These are phyloP conservation scores for Paralagenidium karlingii DNA, from an alignment of 352 stramenopile species.

Conservation along the genomic window DNA sequence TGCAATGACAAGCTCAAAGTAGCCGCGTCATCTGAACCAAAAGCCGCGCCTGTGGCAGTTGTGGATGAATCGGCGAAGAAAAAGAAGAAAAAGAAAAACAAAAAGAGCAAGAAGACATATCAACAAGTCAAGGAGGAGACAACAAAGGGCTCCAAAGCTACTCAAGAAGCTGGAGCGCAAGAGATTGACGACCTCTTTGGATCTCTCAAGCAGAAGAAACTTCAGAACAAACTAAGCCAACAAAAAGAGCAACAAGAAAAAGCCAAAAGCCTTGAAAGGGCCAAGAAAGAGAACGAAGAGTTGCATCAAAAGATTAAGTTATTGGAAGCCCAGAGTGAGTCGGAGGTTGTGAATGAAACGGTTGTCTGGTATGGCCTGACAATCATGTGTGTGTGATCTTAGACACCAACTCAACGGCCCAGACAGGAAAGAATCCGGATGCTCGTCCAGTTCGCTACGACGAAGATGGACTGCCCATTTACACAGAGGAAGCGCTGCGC, in stretches of 20 bases:
- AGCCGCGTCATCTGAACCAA: not conserved
- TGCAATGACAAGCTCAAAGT: slow-evolving; percentile 1
- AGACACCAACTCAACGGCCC: not conserved
- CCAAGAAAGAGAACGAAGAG: slow-evolving; percentile 1
- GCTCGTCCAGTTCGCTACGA: slow-evolving; percentile 58
- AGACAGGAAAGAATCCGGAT: not conserved
- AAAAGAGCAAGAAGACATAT: slow-evolving; percentile 13
- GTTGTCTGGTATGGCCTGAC: not conserved
- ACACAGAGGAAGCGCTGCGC: slow-evolving; percentile 68
- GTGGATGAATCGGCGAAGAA: slow-evolving; percentile 3
- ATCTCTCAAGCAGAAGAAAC: slow-evolving; percentile 61
- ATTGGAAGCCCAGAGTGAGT: not conserved
- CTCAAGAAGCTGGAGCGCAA: too few relatives aligned
- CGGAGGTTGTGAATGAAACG: not conserved
- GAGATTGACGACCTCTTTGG: slow-evolving; percentile 77
- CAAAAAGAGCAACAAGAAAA: slow-evolving; percentile 41
- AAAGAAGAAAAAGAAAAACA: slow-evolving; percentile 12
- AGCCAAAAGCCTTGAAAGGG: too few relatives aligned
- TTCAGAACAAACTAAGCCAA: slow-evolving; percentile 38
- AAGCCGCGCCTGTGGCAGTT: too few relatives aligned
- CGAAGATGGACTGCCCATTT: slow-evolving; percentile 78
- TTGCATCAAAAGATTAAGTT: not conserved
- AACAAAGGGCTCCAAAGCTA: too few relatives aligned
- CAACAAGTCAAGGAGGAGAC: slow-evolving; percentile 10
- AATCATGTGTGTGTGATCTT: not conserved